A percentile compares a stretch with the other conserved stretches of the same genome.
These are phyloP conservation scores for Micromonas pusilla DNA, from an alignment of 139 green algal species.

Conservation along the genomic window DNA sequence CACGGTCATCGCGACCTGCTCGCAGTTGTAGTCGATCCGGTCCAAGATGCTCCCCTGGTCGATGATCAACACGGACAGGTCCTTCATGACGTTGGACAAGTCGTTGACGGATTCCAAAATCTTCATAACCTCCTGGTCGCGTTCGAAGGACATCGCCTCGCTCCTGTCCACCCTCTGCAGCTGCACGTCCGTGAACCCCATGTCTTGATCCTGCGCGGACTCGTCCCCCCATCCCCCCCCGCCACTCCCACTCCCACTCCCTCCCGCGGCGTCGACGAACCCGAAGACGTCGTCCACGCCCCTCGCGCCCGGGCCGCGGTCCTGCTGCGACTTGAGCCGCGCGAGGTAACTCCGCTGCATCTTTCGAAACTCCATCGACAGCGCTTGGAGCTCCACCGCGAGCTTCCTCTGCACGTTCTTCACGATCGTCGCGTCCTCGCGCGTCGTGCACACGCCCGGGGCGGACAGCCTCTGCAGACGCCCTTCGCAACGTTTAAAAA, in stretches of 20 bases:
- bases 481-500: conserved; percentile 39
- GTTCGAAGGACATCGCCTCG: conserved; percentile 56
- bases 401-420: conserved; percentile 42
- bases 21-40: conserved; percentile 89
- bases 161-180: conserved; percentile 37
- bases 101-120: conserved; percentile 73
- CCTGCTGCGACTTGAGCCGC: conserved; percentile 26
- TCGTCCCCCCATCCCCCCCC: too few species aligned
- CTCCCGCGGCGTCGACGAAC: conserved; percentile 21
- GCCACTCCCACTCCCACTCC: conserved; percentile 10
- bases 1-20: conserved; percentile 56
- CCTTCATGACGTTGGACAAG: conserved; percentile 90
- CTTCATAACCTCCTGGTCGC: conserved; percentile 75
- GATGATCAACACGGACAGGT: conserved; percentile 90
- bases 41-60: conserved; percentile 96
- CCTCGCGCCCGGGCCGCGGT: conserved; percentile 4
- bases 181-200: conserved; percentile 75
- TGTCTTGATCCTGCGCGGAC: conserved; percentile 41
- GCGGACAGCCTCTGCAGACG: conserved; percentile 26
- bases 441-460: neutral
- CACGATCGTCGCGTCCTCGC: conserved; percentile 29
- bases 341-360: conserved; percentile 41
- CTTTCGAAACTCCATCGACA: conserved; percentile 46
- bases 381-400: conserved; percentile 40
- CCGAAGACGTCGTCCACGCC: conserved; percentile 29